These are phyloP conservation scores for Rhodotorula sp. DNA, from an alignment of 1,284 basidiomycete genomes.

Conservation along the genomic window DNA sequence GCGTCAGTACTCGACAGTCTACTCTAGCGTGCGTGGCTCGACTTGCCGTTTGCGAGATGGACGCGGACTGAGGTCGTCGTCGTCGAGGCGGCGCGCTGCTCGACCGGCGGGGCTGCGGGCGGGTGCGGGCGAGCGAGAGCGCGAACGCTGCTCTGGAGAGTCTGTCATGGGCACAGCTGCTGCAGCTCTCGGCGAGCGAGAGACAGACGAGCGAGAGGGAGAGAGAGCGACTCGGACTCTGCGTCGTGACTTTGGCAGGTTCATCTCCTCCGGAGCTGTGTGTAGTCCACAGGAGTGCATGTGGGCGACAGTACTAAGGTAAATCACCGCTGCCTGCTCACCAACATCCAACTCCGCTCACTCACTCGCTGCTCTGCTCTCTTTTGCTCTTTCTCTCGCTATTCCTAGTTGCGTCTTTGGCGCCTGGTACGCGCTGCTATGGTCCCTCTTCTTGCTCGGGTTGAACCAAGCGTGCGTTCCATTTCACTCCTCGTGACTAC, in stretches of 20 bases:
- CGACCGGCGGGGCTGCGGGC: neutral
- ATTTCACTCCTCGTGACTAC: no score
- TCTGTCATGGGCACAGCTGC: neutral
- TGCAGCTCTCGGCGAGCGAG: neutral
- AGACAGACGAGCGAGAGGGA: neutral
- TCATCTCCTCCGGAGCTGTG: neutral
- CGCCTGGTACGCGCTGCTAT: constrained; percentile 70
- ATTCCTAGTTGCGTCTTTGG: constrained; percentile 17
- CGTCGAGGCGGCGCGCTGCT: neutral
- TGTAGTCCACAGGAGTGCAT: neutral
- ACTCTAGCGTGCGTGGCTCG: neutral
- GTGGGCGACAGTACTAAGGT: constrained; percentile 22
- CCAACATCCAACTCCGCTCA: neutral
- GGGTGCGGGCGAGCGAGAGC: neutral
- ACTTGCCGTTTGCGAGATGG: constrained; percentile 30
- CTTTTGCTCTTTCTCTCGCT: neutral
- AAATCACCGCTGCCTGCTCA: no score
- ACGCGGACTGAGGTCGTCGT: neutral
- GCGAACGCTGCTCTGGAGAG: neutral
- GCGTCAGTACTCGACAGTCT: neutral
- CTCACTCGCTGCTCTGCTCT: neutral
- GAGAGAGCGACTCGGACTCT: neutral
- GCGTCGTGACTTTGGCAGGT: neutral
- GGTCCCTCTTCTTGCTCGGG: constrained; percentile 73
- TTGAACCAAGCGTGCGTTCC: constrained; percentile 70